Evolutionary conservation across 345 rosid species (phyloP).

Genomic region (Turnera subulata): DNA sequence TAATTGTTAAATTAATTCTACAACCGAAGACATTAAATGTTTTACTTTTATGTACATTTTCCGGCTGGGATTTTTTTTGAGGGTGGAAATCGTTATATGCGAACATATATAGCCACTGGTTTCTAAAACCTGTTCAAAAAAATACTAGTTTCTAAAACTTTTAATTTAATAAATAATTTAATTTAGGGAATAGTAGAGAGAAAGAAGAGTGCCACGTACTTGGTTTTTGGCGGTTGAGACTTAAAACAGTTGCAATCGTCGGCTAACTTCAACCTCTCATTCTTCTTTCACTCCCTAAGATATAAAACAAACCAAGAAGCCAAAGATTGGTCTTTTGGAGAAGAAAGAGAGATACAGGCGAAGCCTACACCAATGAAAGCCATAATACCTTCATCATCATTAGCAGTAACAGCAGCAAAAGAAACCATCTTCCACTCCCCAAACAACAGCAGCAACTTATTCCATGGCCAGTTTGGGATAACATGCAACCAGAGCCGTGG

Average conservation of each 20-base stretch:
- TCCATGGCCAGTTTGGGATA: slow-evolving; percentile 6
- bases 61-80: no score
- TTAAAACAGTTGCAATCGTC: not conserved
- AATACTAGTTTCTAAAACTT: no score
- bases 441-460: slow-evolving; percentile 8
- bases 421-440: slow-evolving; percentile 22
- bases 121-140: no score
- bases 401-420: slow-evolving; percentile 19
- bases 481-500: slow-evolving; percentile 18
- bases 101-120: no score
- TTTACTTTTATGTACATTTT: no score
- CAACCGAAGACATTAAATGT: no score
- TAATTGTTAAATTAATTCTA: no score
- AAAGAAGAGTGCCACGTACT: slow-evolving; percentile 26
- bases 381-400: not conserved
- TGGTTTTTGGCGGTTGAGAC: slow-evolving; percentile 46
- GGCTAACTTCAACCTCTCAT: slow-evolving; percentile 30
- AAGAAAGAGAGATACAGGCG: not conserved
- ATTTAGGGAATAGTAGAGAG: not conserved
- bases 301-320: not conserved
- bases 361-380: slow-evolving; percentile 30
- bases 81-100: no score
- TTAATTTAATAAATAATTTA: no score
- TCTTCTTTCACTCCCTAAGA: slow-evolving; percentile 6
- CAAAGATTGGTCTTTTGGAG: not conserved